phyloP scores from a whole-genome alignment of 306 rosid genomes.

The Medicago lupulina region DNA sequence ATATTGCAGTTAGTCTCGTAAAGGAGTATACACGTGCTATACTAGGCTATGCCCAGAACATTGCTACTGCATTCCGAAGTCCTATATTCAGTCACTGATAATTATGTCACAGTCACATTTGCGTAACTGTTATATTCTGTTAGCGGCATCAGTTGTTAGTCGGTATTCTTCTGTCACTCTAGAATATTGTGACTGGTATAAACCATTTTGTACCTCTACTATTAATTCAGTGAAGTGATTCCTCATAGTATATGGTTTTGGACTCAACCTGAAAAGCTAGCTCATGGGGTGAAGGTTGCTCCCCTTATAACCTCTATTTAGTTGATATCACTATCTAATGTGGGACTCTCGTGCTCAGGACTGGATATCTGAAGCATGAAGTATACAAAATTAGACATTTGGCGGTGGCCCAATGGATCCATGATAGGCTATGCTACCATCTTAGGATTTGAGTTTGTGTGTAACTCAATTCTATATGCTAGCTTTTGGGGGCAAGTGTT shows the following conservation, averaged over 20 bases:
- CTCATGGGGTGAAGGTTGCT: slow-evolving; percentile 14
- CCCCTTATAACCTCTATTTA: not conserved
- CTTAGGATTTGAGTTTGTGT: slow-evolving; percentile 5
- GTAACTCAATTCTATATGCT: not conserved
- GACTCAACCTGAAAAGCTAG: not conserved
- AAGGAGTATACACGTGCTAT: not conserved
- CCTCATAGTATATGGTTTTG: not conserved
- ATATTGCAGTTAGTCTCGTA: slow-evolving; percentile 5
- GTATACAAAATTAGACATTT: not conserved
- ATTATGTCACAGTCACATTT: not conserved
- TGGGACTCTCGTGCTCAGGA: not conserved
- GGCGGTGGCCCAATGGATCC: not conserved
- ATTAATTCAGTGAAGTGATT: not conserved
- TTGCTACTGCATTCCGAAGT: not conserved
- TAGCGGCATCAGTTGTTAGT: slow-evolving; percentile 10
- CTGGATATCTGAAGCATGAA: not conserved
- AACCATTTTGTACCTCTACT: not conserved
- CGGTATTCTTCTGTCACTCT: not conserved
- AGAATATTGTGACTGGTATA: not conserved
- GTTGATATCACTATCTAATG: not conserved
- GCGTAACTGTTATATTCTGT: not conserved
- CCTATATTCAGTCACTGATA: slow-evolving; percentile 8
- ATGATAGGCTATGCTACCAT: not conserved
- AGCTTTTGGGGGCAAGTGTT: not conserved
- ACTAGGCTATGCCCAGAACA: not conserved